Evolutionary conservation across 108 stramenopile genomes (phyloP), one percentile per base, ranked within the genome.

Genomic region (Pelagomonas calceolata): DNA sequence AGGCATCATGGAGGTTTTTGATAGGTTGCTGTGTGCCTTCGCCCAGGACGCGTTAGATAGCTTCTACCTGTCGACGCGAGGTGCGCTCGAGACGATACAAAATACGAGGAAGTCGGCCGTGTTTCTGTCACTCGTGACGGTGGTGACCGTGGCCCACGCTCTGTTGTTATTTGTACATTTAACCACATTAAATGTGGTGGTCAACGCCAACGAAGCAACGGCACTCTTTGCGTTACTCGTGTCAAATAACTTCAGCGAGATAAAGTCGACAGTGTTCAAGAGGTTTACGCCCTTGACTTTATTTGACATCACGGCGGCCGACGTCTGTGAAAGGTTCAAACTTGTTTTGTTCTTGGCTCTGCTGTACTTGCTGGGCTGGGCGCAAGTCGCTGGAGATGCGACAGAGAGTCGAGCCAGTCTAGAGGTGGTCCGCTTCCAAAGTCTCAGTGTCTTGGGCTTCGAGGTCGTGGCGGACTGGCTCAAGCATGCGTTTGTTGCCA

Each of bases 231-330:
- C 94, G 4, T 79, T 97, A 14, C 81, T 99, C 39, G 94, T 99
- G 76, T 83, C 86, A 67, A 96, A 95, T 39, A 99, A 99, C 78
- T 99, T 99, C 82, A 92, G 95, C 0, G 98, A 99, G 83, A 95
- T 99, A 82, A 96, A 96, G 81, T 74, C 76, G 34, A 86, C 88
- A n/a, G 98, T 99, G 29, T 97, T 99, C 85, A 99, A 99, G 85
- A 97, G 95, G 73, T 97, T 95, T 85, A 94, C 94, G 84, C 87
- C 91, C 74, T 85, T 93, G 39, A 92, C 89, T 75, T 81, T 99
- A 5, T 99, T 99, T 84, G 95, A 99, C 73, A 90, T 97, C 36
- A 84, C 92, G 16, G 92, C 93, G 65, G 81, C 85, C 60, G 90
- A 91, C 81, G 87, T 91, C 64, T 89, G 89, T 69, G 89, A 92